Conservation (phyloP, 2,329 filamentous ascomycete species). For the Kalaharituber pfeilii region DNA sequence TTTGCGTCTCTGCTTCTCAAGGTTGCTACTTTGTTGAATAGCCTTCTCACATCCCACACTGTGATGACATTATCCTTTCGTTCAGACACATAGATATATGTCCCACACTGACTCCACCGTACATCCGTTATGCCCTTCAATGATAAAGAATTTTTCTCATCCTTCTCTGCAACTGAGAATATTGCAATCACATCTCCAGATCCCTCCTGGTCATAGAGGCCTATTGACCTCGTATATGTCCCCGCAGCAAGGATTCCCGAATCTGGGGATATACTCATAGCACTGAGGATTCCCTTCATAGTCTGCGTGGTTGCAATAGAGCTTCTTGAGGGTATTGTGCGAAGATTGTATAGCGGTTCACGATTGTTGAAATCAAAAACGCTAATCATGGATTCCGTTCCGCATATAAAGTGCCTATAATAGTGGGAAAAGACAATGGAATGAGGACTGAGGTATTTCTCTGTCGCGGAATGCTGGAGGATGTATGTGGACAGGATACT, state of each 20-base stretch:
- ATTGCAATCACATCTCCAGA: conserved; percentile 27
- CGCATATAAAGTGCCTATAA: conserved; percentile 34
- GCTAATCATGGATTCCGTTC: conserved; percentile 28
- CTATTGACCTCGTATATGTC: conserved; percentile 31
- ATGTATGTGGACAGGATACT: conserved; percentile 29
- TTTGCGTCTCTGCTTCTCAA: conserved; percentile 25
- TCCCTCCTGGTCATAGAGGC: conserved; percentile 29
- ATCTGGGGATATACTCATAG: conserved; percentile 26
- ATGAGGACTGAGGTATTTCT: conserved; percentile 26
- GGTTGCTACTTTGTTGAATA: conserved; percentile 24
- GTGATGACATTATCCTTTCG: conserved; percentile 31
- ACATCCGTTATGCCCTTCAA: conserved; percentile 32
- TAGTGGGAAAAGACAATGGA: conserved; percentile 25
- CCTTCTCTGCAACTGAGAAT: conserved; percentile 25
- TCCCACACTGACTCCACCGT: conserved; percentile 32
- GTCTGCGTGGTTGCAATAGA: conserved; percentile 19
- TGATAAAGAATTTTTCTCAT: conserved; percentile 1
- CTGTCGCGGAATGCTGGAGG: conserved; percentile 21
- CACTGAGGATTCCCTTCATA: conserved; percentile 31
- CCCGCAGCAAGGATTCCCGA: conserved; percentile 32
- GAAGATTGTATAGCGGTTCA: conserved; percentile 23
- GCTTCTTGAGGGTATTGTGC: conserved; percentile 26
- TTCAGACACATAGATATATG: conserved; percentile 34
- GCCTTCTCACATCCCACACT: conserved; percentile 34
- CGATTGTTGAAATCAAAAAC: conserved; percentile 31